Evolutionary conservation across 306 rosid genomes (phyloP).

Genomic region (Begonia fuchsioides): DNA sequence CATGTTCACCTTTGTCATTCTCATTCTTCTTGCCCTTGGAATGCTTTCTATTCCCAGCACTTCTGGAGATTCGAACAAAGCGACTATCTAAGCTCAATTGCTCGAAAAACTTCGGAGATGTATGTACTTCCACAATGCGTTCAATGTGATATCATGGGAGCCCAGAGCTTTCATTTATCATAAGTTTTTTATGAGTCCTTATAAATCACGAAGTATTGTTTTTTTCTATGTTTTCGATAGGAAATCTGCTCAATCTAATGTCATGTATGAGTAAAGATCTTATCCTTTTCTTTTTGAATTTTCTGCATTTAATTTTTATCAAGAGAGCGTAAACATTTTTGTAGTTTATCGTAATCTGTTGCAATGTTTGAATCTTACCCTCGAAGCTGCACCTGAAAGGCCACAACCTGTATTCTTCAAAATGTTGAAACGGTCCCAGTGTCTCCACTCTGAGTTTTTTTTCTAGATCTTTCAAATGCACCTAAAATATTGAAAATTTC

Average conservation of each 20-base stretch:
- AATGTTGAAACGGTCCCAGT: no score
- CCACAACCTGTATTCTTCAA: neutral
- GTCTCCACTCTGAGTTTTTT: no score
- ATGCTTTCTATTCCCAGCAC: constrained; percentile 54
- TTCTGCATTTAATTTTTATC: neutral
- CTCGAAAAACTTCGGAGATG: constrained; percentile 23
- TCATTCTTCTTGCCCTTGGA: constrained; percentile 76
- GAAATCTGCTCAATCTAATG: neutral
- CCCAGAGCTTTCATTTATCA: constrained; percentile 84
- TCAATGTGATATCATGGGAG: constrained; percentile 59
- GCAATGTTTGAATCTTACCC: neutral
- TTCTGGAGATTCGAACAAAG: constrained; percentile 33
- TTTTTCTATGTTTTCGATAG: neutral
- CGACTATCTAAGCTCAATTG: constrained; percentile 69
- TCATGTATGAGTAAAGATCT: neutral
- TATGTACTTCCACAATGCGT: neutral
- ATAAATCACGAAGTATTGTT: no score
- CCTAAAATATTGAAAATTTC: neutral
- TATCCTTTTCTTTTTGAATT: neutral
- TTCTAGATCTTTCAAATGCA: neutral
- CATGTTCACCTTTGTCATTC: constrained; percentile 47
- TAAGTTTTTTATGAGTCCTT: constrained; percentile 48
- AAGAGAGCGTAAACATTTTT: no score
- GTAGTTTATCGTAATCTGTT: neutral
- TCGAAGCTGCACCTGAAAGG: neutral